Evolutionary conservation across 768 basidiomycete species (phyloP).

Genomic region (Lactarius sanguifluus): DNA sequence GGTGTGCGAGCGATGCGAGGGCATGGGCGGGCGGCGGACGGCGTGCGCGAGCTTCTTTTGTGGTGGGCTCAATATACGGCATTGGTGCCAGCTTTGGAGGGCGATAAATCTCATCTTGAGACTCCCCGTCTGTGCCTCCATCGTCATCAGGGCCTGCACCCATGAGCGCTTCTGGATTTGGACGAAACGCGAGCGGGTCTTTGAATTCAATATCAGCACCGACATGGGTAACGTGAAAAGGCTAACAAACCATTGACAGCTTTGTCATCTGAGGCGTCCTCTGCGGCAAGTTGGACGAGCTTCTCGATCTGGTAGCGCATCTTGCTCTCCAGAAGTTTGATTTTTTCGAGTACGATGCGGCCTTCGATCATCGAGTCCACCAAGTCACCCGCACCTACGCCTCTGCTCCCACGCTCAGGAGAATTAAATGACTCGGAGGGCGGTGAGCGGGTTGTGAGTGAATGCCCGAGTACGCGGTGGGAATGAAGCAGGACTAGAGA

Average conservation of each 20-base stretch:
- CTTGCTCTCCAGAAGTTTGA: constrained; percentile 76
- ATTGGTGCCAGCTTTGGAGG: constrained; percentile 89
- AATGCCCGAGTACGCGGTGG: constrained; percentile 67
- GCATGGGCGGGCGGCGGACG: constrained; percentile 57
- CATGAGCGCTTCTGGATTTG: constrained; percentile 78
- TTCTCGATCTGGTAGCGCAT: constrained; percentile 98
- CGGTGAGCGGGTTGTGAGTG: constrained; percentile 51
- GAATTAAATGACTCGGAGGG: constrained; percentile 54
- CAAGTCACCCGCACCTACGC: constrained; percentile 64
- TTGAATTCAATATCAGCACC: constrained; percentile 11
- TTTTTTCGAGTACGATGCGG: constrained; percentile 85
- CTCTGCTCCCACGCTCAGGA: constrained; percentile 52
- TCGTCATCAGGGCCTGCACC: constrained; percentile 40
- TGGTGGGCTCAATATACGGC: constrained; percentile 69
- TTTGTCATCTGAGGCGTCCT: constrained; percentile 45
- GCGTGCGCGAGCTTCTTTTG: constrained; percentile 48
- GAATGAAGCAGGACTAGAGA: constrained; percentile 72
- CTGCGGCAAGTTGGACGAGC: constrained; percentile 74
- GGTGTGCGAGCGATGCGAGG: constrained; percentile 50
- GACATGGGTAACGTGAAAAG: neutral
- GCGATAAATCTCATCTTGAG: constrained; percentile 61
- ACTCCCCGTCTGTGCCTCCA: constrained; percentile 31
- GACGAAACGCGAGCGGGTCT: constrained; percentile 93
- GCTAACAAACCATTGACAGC: constrained; percentile 56
- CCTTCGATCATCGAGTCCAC: constrained; percentile 79